Conservation (phyloP, 2,329 filamentous ascomycete species). For the Xylariaceae sp. region DNA sequence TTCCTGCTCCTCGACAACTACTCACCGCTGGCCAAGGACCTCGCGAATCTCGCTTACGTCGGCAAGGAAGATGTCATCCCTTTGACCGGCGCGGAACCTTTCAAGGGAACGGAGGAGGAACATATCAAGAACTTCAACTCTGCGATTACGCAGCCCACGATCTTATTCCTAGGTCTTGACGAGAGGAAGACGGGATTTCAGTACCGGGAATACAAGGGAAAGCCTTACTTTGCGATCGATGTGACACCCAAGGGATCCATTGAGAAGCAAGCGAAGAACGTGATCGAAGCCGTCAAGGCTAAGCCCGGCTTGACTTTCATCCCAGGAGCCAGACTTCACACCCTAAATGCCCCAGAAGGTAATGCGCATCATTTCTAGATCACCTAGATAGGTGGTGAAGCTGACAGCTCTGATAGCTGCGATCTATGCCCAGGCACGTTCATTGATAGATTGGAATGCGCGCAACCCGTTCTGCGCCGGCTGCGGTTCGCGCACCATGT, state of each 20-base stretch:
- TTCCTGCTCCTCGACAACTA: constrained; percentile 79
- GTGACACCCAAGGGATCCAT: constrained; percentile 66
- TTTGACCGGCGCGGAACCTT: constrained; percentile 68
- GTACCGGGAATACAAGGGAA: constrained; percentile 68
- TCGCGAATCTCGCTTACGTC: constrained; percentile 61
- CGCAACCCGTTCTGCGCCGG: constrained; percentile 88
- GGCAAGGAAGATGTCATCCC: constrained; percentile 62
- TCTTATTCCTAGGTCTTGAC: constrained; percentile 82
- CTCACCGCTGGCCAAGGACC: constrained; percentile 62
- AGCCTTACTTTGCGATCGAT: constrained; percentile 85
- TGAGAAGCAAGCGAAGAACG: constrained; percentile 55
- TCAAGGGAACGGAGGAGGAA: constrained; percentile 65
- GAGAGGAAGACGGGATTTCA: constrained; percentile 52
- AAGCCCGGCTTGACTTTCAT: constrained; percentile 60
- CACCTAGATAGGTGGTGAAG: background rate
- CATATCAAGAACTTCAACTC: constrained; percentile 71
- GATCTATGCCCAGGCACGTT: constrained; percentile 83
- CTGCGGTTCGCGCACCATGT: constrained; percentile 78
- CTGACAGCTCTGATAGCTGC: constrained; percentile 56
- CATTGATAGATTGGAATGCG: constrained; percentile 88
- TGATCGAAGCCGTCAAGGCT: constrained; percentile 54
- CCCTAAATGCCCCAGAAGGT: constrained; percentile 45
- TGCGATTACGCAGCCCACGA: constrained; percentile 56
- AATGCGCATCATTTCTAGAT: constrained; percentile 6
- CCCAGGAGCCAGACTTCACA: constrained; percentile 47